Percentiles rank a stretch among this genome's conserved stretches.
These are phyloP conservation scores for Rhodotorula babjevae DNA, from an alignment of 768 basidiomycete species.

Conservation along the genomic window DNA sequence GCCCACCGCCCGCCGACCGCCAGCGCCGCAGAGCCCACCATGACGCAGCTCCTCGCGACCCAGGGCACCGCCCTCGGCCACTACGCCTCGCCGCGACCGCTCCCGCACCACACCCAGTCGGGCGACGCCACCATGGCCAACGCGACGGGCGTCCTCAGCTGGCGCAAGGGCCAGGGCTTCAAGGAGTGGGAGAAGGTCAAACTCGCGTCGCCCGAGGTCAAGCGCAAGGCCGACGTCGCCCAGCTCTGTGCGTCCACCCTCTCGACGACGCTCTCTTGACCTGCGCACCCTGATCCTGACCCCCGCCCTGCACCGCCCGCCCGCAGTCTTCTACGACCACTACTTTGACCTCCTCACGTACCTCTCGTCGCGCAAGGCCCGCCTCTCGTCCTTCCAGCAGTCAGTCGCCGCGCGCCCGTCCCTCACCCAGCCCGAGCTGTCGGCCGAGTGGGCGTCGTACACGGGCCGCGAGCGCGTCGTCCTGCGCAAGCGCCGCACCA, in stretches of 20 bases:
- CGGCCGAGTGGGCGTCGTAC: constrained; percentile 85
- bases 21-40: constrained; percentile 31
- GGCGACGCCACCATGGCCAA: constrained; percentile 30
- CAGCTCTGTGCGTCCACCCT: constrained; percentile 67
- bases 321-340: constrained; percentile 87
- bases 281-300: too few relatives aligned
- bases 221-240: constrained; percentile 90
- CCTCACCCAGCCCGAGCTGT: constrained; percentile 45
- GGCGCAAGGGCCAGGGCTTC: constrained; percentile 44
- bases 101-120: not conserved
- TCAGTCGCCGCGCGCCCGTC: constrained; percentile 65
- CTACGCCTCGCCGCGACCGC: not conserved
- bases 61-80: constrained; percentile 7
- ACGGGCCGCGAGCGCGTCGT: constrained; percentile 88
- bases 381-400: constrained; percentile 72
- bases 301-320: not conserved
- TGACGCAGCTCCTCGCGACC: constrained; percentile 36
- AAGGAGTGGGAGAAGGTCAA: constrained; percentile 81
- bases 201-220: constrained; percentile 77
- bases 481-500: constrained; percentile 84
- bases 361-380: constrained; percentile 75
- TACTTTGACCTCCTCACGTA: constrained; percentile 95
- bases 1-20: not conserved
- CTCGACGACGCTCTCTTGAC: not conserved
- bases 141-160: constrained; percentile 41